These are phyloP conservation scores for Neurospora sp. DNA, from an alignment of 495 filamentous ascomycete genomes.

Conservation along the genomic window DNA sequence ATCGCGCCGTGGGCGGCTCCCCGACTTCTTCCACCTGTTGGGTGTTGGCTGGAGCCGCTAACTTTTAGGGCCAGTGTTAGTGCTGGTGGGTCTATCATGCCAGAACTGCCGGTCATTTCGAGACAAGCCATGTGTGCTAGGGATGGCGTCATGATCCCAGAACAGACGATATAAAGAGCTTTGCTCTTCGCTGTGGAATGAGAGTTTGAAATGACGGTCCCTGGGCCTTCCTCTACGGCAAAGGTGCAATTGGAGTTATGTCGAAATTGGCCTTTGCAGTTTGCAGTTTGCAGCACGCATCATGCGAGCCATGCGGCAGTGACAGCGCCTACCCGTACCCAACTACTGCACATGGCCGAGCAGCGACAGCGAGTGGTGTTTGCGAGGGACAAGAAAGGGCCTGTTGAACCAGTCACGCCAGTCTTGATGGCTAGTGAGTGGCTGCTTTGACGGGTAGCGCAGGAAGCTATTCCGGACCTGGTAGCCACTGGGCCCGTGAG, in stretches of 20 bases:
- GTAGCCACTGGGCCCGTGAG: not conserved
- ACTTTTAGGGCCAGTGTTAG: not conserved
- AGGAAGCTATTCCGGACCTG: not conserved
- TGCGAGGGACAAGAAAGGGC: not conserved
- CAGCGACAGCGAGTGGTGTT: not conserved
- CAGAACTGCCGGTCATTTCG: not conserved
- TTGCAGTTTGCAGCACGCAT: not conserved
- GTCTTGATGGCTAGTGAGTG: not conserved
- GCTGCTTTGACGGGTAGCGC: not conserved
- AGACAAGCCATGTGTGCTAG: not conserved
- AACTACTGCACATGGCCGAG: not conserved
- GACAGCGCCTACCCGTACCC: not conserved
- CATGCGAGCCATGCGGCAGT: not conserved
- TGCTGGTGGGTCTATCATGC: not conserved
- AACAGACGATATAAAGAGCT: not conserved
- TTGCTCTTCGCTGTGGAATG: not conserved
- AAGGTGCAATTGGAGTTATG: not conserved
- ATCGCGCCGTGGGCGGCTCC: not conserved
- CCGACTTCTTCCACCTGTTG: not conserved
- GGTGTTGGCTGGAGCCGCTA: not conserved
- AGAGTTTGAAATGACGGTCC: not conserved
- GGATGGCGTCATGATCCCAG: not conserved
- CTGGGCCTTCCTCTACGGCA: not conserved
- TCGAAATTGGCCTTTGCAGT: not conserved
- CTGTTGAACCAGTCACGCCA: not conserved